Evolutionary conservation across 2,329 filamentous ascomycete species (phyloP).

Genomic region (Penicillium griseofulvum): DNA sequence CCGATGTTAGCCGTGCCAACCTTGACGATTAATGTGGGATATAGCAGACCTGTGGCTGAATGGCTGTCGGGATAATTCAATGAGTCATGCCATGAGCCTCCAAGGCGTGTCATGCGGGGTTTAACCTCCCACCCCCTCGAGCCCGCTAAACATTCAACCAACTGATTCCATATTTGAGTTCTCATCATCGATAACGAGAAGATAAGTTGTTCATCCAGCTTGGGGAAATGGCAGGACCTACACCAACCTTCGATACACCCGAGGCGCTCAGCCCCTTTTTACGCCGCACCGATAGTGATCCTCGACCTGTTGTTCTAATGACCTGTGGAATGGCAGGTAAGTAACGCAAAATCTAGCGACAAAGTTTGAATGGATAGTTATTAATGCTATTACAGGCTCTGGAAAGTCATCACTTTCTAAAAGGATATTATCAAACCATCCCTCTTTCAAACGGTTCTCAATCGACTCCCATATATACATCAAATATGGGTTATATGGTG

Average conservation of each 20-base stretch:
- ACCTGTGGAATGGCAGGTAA: slow-evolving; percentile 14
- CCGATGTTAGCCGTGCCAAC: no score
- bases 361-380: not conserved
- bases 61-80: no score
- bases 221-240: not conserved
- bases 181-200: not conserved
- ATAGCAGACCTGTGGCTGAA: no score
- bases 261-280: slow-evolving; percentile 6
- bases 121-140: not conserved
- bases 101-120: no score
- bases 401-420: slow-evolving; percentile 16
- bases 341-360: not conserved
- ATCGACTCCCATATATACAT: slow-evolving; percentile 14
- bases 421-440: slow-evolving; percentile 10
- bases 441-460: slow-evolving; percentile 12
- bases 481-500: slow-evolving; percentile 9
- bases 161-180: not conserved
- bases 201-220: not conserved
- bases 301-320: slow-evolving; percentile 10
- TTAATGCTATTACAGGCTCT: slow-evolving; percentile 3
- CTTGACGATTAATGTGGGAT: no score
- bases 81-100: no score
- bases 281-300: slow-evolving; percentile 5
- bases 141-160: not conserved
- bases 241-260: not conserved